Evolutionary conservation across 495 filamentous ascomycete genomes (phyloP), one percentile per base, ranked within the genome.

Genomic region (Aspergillus carlsbadensis): DNA sequence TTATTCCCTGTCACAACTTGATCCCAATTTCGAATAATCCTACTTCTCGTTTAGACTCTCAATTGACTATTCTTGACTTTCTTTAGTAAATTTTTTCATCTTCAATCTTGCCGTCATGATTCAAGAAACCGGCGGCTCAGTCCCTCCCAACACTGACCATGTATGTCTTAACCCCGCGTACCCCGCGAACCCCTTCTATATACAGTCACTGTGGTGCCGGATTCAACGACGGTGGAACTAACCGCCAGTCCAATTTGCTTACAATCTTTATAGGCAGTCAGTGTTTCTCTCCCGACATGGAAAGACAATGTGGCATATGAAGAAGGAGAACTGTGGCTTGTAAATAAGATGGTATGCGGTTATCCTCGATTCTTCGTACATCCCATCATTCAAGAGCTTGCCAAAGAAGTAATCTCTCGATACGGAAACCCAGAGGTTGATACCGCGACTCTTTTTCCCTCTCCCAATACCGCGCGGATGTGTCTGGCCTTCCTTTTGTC

Each of bases 321-420:
- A 70, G 91, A 98, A 70, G 93, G 92, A 26, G 81, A 94, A 66
- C 78, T 85, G 51, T 92, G 91, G 89, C 88, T 98, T 10, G 52
- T 95, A 35, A 81, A 78, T 55, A 87, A 87, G 63, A 89, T 98
- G 90, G 79, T 84, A 58, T 95, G 88, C 20, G 94, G 94, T 37
- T 98, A 98, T 73, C 94, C 94, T 55, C 82, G 93, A 51, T 98
- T 98, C 75, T 97, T 96, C 75, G 85, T 98, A 48, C 90, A 98
- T 69, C 86, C 84, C 62, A 82, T 76, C 61, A 96, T 98, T 58
- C 81, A 87, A 63, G 80, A 82, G 21, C 87, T 98, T 52, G 85
- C 84, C 26, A 67, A 70, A 29, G 83, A 88, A 45, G 79, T 97
- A 22, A 70, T 89, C n/a, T 71, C 75, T 24, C 80, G 77, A 44